Evolutionary conservation across 2,329 filamentous ascomycete species (phyloP).

Genomic region (Cercospora citrullina): DNA sequence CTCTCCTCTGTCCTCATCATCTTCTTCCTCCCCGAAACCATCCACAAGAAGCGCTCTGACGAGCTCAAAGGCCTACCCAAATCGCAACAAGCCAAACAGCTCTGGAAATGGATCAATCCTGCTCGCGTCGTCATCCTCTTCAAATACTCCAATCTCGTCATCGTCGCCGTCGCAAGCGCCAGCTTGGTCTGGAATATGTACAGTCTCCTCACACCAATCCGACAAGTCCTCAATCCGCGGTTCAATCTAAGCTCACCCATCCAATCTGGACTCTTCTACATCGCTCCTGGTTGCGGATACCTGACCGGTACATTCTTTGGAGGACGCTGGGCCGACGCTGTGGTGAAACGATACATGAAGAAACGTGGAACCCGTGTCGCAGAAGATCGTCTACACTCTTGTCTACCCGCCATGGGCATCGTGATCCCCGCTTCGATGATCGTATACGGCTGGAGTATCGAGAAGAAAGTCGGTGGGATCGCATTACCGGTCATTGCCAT

Average conservation of each 20-base stretch:
- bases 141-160: constrained; percentile 67
- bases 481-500: constrained; percentile 68
- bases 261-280: constrained; percentile 70
- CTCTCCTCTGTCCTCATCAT: constrained; percentile 60
- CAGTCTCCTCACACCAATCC: constrained; percentile 54
- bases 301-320: constrained; percentile 68
- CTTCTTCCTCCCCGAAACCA: constrained; percentile 71
- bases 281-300: constrained; percentile 71
- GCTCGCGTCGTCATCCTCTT: constrained; percentile 64
- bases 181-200: constrained; percentile 77
- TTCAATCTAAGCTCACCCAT: constrained; percentile 68
- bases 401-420: constrained; percentile 57
- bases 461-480: constrained; percentile 57
- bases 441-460: constrained; percentile 66
- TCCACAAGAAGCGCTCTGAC: constrained; percentile 62
- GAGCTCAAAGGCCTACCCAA: constrained; percentile 60
- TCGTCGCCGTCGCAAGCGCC: constrained; percentile 61
- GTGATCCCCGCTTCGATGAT: constrained; percentile 64
- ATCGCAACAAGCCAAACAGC: constrained; percentile 50
- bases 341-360: constrained; percentile 64
- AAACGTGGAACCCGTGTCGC: constrained; percentile 63
- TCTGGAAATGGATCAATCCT: constrained; percentile 67
- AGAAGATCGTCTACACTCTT: constrained; percentile 66
- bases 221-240: constrained; percentile 72
- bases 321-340: constrained; percentile 68